Conservation (phyloP, 1,139 yeast genomes). For the Meyerozyma carpophila region DNA sequence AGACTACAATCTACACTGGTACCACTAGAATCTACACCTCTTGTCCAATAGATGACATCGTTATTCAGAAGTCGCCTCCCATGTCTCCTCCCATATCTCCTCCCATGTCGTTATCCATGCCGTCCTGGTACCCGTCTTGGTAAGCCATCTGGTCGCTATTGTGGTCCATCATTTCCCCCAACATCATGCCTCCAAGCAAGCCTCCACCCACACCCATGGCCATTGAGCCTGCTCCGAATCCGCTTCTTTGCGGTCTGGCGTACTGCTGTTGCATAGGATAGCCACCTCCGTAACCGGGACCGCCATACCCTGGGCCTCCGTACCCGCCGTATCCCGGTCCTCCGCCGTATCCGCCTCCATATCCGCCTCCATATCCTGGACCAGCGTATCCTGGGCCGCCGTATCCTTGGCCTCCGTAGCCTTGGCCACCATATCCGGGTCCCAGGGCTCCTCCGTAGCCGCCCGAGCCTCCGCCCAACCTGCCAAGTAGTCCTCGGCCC, state of each 20-base stretch:
- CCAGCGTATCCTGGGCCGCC: background rate
- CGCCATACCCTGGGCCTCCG: background rate
- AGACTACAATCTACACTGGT: too few species aligned
- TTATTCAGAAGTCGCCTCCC: slow-evolving; percentile 9
- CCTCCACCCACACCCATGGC: slow-evolving; percentile 82
- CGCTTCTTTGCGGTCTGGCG: slow-evolving; percentile 11
- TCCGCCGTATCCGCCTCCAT: background rate
- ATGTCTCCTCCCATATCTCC: slow-evolving; percentile 17
- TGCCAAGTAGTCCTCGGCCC: slow-evolving; percentile 4
- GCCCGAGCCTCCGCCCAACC: background rate
- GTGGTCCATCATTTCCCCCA: slow-evolving; percentile 38
- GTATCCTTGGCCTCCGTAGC: slow-evolving; percentile 1
- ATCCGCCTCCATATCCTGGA: background rate
- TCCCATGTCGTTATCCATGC: slow-evolving; percentile 20
- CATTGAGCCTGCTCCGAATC: slow-evolving; percentile 41
- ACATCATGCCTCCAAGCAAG: slow-evolving; percentile 64
- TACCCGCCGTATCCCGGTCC: background rate
- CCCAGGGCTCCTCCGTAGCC: slow-evolving; percentile 1
- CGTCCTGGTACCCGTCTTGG: slow-evolving; percentile 30
- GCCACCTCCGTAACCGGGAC: slow-evolving; percentile 4
- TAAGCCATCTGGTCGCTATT: slow-evolving; percentile 23
- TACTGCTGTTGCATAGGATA: slow-evolving; percentile 11
- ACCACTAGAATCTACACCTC: background rate
- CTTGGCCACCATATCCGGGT: background rate
- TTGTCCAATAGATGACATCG: background rate